Conservation (phyloP, 257 asterid species). For the Nicotiana undulata region DNA sequence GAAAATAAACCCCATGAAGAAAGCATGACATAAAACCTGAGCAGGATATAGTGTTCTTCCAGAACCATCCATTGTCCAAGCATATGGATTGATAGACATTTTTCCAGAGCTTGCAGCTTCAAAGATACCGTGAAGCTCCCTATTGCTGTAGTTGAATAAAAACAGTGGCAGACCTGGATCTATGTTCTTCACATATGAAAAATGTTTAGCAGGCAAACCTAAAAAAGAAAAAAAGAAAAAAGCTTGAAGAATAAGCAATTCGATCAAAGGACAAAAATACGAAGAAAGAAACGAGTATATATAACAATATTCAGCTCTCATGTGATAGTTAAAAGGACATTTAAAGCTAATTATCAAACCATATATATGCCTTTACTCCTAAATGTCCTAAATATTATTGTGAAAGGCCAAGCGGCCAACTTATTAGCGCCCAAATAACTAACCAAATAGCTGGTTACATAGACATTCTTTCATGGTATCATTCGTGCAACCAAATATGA, state of each 20-base stretch:
- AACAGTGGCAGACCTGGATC: slow-evolving; percentile 71
- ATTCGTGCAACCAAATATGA: slow-evolving; percentile 36
- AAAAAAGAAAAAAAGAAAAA: not conserved
- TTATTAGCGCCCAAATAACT: not conserved
- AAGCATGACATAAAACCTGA: slow-evolving; percentile 44
- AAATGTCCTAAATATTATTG: not conserved
- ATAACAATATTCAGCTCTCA: not conserved
- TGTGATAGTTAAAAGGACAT: not conserved
- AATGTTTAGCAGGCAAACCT: slow-evolving; percentile 71
- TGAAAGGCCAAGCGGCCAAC: too few species aligned
- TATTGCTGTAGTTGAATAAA: slow-evolving; percentile 60
- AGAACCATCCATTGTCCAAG: slow-evolving; percentile 70
- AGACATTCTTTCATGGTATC: slow-evolving; percentile 28
- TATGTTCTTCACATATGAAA: slow-evolving; percentile 57
- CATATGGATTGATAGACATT: slow-evolving; percentile 65
- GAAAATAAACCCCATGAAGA: slow-evolving; percentile 5
- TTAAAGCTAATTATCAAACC: not conserved
- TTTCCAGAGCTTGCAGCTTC: slow-evolving; percentile 77
- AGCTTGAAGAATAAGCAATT: not conserved
- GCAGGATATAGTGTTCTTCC: slow-evolving; percentile 68
- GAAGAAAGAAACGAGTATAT: not conserved
- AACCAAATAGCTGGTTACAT: slow-evolving; percentile 27
- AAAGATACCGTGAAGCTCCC: slow-evolving; percentile 60
- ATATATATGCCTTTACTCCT: not conserved
- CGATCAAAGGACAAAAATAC: not conserved